Evolutionary conservation across 192 early-diverging fungal genomes (phyloP).

Genomic region (Gonapodya prolifera): DNA sequence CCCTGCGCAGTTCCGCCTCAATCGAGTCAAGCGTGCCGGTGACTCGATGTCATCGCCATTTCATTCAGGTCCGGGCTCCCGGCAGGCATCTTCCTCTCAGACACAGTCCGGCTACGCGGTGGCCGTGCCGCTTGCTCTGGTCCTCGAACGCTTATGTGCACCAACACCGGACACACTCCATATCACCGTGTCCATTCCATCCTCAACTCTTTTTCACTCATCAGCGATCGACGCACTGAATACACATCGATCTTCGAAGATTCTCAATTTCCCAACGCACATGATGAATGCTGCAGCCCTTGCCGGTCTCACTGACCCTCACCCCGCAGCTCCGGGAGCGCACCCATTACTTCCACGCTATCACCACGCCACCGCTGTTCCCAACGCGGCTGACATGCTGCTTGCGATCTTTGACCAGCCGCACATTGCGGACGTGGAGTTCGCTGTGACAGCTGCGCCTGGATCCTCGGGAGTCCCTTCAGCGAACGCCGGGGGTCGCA

Average conservation of each 20-base stretch:
- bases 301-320: not conserved
- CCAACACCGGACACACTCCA: not conserved
- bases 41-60: not conserved
- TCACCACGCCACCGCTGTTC: not conserved
- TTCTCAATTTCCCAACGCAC: not conserved
- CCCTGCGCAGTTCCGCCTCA: not conserved
- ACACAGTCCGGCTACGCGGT: not conserved
- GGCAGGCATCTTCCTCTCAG: not conserved
- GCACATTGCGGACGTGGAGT: not conserved
- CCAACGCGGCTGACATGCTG: not conserved
- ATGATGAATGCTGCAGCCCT: not conserved
- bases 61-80: too few relatives aligned
- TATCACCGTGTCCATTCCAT: not conserved
- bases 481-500: not conserved
- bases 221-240: not conserved
- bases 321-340: not conserved
- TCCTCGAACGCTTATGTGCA: not conserved
- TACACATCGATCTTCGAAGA: not conserved
- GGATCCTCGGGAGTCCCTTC: not conserved
- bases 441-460: not conserved
- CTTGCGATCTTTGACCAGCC: not conserved
- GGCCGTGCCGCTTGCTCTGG: not conserved
- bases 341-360: not conserved
- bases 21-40: not conserved
- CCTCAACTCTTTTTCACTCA: not conserved